Percentiles rank a stretch among this genome's conserved stretches.
Evolutionary conservation across 768 basidiomycete species (phyloP).

Genomic region (Trametes cinnabarina): DNA sequence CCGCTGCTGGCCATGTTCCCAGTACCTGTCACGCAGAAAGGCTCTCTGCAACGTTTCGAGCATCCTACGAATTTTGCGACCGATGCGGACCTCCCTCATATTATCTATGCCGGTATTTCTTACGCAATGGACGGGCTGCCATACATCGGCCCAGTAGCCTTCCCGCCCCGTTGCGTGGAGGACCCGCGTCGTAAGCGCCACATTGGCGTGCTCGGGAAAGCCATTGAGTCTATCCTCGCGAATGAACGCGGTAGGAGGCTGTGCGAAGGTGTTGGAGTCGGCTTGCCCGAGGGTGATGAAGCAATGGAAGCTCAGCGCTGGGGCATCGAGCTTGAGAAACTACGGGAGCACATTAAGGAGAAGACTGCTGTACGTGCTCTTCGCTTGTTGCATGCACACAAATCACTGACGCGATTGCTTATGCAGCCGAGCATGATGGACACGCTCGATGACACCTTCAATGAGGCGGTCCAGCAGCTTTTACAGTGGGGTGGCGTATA

Average conservation of each 20-base stretch:
- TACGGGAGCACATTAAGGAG: conserved; percentile 57
- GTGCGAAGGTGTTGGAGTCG: conserved; percentile 52
- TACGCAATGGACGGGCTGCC: conserved; percentile 59
- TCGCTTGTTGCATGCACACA: neutral
- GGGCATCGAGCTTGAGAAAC: conserved; percentile 61
- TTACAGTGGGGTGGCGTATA: conserved; percentile 71
- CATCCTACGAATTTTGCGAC: neutral
- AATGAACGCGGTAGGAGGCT: conserved; percentile 62
- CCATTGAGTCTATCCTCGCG: conserved; percentile 62
- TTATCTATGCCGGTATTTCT: conserved; percentile 31
- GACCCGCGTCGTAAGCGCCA: conserved; percentile 72
- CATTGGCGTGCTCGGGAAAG: conserved; percentile 73
- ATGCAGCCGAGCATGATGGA: conserved; percentile 51
- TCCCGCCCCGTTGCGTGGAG: conserved; percentile 74
- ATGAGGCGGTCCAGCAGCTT: conserved; percentile 76
- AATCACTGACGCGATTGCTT: neutral
- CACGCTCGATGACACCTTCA: conserved; percentile 70
- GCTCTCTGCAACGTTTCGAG: conserved; percentile 10
- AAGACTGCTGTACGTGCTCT: conserved; percentile 39
- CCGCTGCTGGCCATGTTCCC: conserved; percentile 36
- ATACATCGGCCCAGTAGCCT: conserved; percentile 69
- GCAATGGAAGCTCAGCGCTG: conserved; percentile 74
- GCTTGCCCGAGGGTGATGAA: conserved; percentile 39
- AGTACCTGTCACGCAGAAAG: conserved; percentile 43
- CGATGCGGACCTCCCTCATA: conserved; percentile 12